Conservation (phyloP, 495 filamentous ascomycete genomes). For the Penicillium cataractarum region DNA sequence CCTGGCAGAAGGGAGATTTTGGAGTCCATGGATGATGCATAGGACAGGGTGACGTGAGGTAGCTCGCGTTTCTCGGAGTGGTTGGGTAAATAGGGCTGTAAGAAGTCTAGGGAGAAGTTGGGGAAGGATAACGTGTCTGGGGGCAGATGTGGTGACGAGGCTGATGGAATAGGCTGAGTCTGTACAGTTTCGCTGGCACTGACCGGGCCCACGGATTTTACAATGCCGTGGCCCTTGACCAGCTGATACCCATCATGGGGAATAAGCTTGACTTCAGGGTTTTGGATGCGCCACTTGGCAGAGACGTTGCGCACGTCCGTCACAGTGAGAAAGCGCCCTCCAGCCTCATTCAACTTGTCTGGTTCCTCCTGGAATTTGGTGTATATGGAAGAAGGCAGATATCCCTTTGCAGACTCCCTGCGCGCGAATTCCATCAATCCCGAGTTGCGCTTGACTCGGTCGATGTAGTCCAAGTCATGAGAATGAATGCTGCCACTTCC, state of each 20-base stretch:
- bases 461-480: constrained; percentile 55
- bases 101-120: constrained; percentile 46
- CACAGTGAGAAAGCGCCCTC: constrained; percentile 52
- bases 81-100: constrained; percentile 52
- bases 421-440: constrained; percentile 56
- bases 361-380: constrained; percentile 54
- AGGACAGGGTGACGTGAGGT: constrained; percentile 76
- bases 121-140: constrained; percentile 52
- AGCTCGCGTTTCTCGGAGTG: constrained; percentile 34
- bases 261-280: constrained; percentile 49
- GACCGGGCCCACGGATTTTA: constrained; percentile 35
- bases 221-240: constrained; percentile 54
- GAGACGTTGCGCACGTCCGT: constrained; percentile 57
- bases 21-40: constrained; percentile 86
- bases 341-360: constrained; percentile 50
- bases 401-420: constrained; percentile 54
- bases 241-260: constrained; percentile 57
- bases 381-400: constrained; percentile 56
- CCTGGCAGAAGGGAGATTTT: constrained; percentile 74
- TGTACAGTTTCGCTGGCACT: constrained; percentile 19
- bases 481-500: constrained; percentile 48
- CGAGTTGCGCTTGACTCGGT: constrained; percentile 55
- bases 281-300: constrained; percentile 55
- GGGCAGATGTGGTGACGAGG: constrained; percentile 36
- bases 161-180: constrained; percentile 18